Conservation (phyloP, 1,284 basidiomycete genomes). For the Malassezia cuniculi region DNA sequence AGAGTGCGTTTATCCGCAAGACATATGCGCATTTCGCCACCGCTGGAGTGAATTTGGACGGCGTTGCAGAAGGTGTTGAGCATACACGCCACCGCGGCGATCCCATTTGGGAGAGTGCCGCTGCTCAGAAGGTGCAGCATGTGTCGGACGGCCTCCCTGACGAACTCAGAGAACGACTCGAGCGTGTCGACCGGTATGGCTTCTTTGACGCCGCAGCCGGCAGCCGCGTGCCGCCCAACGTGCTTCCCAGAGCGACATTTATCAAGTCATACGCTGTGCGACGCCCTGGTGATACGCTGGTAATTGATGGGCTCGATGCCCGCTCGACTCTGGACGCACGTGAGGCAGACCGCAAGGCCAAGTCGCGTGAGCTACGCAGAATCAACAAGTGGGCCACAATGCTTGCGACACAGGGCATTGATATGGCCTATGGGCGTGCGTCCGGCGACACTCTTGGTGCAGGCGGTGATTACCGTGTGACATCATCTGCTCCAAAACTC, state of each 20-base stretch:
- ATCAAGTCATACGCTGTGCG: conserved; percentile 3
- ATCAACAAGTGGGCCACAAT: conserved; percentile 30
- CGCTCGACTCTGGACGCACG: conserved; percentile 10
- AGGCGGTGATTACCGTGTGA: too few species aligned
- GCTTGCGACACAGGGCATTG: conserved; percentile 20
- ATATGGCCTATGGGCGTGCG: too few species aligned
- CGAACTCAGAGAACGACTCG: conserved; percentile 4
- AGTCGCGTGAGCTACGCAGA: conserved; percentile 19
- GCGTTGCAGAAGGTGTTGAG: conserved; percentile 34
- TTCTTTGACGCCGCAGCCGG: conserved; percentile 4
- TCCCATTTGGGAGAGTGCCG: not conserved
- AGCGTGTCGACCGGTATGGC: conserved; percentile 10
- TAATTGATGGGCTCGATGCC: not conserved
- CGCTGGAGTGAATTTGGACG: conserved; percentile 30
- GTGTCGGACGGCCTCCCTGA: not conserved
- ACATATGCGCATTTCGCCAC: conserved; percentile 35
- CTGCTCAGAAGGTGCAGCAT: not conserved
- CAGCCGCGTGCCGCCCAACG: not conserved
- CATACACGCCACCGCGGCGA: conserved; percentile 29
- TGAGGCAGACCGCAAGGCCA: conserved; percentile 10
- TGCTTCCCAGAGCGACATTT: not conserved
- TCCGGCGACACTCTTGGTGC: too few species aligned
- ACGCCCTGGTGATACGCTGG: not conserved
- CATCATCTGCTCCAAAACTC: conserved; percentile 20
- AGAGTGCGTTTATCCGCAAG: conserved; percentile 30